phyloP scores from a whole-genome alignment of 345 rosid species.

The Salix caprea region DNA sequence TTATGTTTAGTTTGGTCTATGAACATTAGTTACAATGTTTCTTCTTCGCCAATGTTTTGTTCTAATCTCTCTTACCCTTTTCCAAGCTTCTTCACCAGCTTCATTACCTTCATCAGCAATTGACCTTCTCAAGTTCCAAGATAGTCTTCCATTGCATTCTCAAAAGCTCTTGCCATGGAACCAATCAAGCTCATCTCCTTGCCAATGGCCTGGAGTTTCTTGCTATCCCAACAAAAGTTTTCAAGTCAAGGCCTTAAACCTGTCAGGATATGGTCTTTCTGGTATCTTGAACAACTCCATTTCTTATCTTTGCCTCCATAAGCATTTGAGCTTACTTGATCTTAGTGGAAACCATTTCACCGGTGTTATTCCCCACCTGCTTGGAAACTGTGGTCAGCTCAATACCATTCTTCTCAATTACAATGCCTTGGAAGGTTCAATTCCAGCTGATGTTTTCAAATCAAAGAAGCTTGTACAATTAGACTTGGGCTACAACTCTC shows the following conservation, averaged over 20 bases:
- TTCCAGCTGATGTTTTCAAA: slow-evolving; percentile 30
- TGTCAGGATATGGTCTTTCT: slow-evolving; percentile 31
- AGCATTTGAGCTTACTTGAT: slow-evolving; percentile 28
- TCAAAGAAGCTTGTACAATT: slow-evolving; percentile 21
- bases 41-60: slow-evolving; percentile 8
- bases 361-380: slow-evolving; percentile 27
- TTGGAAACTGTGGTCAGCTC: slow-evolving; percentile 30
- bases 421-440: slow-evolving; percentile 25
- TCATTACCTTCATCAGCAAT: slow-evolving; percentile 19
- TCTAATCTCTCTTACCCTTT: slow-evolving; percentile 5
- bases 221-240: slow-evolving; percentile 27
- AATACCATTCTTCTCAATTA: slow-evolving; percentile 27
- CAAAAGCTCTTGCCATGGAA: slow-evolving; percentile 36
- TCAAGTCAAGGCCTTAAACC: slow-evolving; percentile 32
- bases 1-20: background rate
- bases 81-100: slow-evolving; percentile 15
- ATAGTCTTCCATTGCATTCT: slow-evolving; percentile 30
- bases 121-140: slow-evolving; percentile 30
- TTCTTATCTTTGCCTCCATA: slow-evolving; percentile 30
- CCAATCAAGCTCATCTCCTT: slow-evolving; percentile 15
- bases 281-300: slow-evolving; percentile 28
- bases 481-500: slow-evolving; percentile 29
- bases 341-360: slow-evolving; percentile 40
- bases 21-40: slow-evolving; percentile 11
- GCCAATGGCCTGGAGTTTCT: slow-evolving; percentile 1